Evolutionary conservation across 179 eudicot species (phyloP).

Genomic region (Beta macrorhiza): DNA sequence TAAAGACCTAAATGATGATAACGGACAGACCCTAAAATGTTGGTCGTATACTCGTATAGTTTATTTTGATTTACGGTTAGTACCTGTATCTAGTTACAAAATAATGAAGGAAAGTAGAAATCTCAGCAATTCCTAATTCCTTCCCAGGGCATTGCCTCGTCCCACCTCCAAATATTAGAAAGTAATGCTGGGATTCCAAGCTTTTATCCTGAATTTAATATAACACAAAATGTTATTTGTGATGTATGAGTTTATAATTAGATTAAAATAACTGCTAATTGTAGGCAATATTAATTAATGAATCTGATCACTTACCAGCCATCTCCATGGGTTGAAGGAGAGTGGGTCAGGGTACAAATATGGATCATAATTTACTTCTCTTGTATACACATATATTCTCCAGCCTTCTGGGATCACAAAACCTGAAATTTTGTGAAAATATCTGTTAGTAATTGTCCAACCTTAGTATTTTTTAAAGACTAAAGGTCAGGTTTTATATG

Average conservation of each 20-base stretch:
- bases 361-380: slow-evolving; percentile 85
- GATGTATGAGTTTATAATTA: not conserved
- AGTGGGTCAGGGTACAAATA: slow-evolving; percentile 66
- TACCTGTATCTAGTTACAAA: slow-evolving; percentile 87
- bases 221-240: not conserved
- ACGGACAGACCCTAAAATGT: no score
- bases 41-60: no score
- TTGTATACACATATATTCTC: slow-evolving; percentile 92
- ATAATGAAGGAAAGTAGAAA: slow-evolving; percentile 88
- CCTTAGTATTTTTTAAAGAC: not conserved
- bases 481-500: no score
- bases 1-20: no score
- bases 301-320: slow-evolving; percentile 60
- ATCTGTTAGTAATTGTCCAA: not conserved
- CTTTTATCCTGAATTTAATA: slow-evolving; percentile 52
- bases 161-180: slow-evolving; percentile 86
- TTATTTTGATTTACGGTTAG: not conserved
- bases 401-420: slow-evolving; percentile 82
- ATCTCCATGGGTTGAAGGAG: slow-evolving; percentile 93
- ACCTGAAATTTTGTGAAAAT: slow-evolving; percentile 42
- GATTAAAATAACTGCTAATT: not conserved
- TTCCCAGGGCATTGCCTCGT: slow-evolving; percentile 92
- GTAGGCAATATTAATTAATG: not conserved
- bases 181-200: slow-evolving; percentile 63
- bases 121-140: slow-evolving; percentile 85